phyloP scores from a whole-genome alignment of 1,284 basidiomycete species.

The Cryptococcus jaspeensis region DNA sequence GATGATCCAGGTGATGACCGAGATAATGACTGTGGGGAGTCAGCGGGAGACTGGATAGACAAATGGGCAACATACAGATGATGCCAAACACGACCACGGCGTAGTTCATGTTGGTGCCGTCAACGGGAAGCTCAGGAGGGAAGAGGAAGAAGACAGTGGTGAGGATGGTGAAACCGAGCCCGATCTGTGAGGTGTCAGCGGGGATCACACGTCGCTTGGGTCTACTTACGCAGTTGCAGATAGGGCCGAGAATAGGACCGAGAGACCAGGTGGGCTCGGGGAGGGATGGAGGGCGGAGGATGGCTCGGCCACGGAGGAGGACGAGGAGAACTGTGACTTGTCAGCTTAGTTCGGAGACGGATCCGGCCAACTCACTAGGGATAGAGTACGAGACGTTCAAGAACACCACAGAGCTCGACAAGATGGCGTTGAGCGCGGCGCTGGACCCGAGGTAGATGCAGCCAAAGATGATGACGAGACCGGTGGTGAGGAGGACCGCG shows the following conservation, averaged over 20 bases:
- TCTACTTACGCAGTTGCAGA: constrained; percentile 45
- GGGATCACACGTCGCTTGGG: not conserved
- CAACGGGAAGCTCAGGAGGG: constrained; percentile 52
- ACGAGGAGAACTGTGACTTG: constrained; percentile 41
- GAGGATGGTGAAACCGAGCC: constrained; percentile 49
- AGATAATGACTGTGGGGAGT: constrained; percentile 32
- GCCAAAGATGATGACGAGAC: constrained; percentile 52
- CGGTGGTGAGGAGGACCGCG: constrained; percentile 61
- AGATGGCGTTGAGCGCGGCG: constrained; percentile 56
- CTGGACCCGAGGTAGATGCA: constrained; percentile 60
- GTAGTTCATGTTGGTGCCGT: constrained; percentile 53
- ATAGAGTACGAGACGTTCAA: constrained; percentile 53
- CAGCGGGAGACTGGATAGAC: not conserved
- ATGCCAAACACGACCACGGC: constrained; percentile 45
- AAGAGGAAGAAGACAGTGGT: constrained; percentile 56
- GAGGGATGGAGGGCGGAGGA: constrained; percentile 42
- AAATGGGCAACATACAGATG: constrained; percentile 21
- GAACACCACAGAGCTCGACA: constrained; percentile 52
- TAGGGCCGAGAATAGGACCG: constrained; percentile 37
- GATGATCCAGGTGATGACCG: constrained; percentile 44
- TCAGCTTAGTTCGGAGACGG: not conserved
- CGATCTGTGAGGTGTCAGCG: constrained; percentile 19
- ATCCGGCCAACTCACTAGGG: constrained; percentile 30
- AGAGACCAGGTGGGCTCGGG: constrained; percentile 39
- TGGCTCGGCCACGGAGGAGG: constrained; percentile 48